phyloP scores from a whole-genome alignment of 805 yeast species.

The Saturnispora besseyi region DNA sequence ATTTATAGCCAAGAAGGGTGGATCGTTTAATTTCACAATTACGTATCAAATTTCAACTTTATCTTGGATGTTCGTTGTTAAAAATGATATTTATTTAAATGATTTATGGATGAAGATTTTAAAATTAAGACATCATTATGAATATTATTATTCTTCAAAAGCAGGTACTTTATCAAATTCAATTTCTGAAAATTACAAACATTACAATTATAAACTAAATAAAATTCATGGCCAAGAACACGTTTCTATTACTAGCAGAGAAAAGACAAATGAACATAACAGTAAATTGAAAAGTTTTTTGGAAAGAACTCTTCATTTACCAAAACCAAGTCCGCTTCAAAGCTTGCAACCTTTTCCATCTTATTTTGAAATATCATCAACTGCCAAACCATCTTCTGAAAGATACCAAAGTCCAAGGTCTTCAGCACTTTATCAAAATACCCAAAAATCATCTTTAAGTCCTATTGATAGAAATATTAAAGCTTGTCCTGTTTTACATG shows the following conservation, averaged over 20 bases:
- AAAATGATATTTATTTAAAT: constrained; percentile 48
- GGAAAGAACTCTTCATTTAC: constrained; percentile 20
- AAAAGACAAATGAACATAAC: constrained; percentile 25
- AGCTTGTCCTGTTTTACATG: constrained; percentile 3
- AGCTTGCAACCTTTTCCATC: background rate
- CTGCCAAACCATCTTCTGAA: background rate
- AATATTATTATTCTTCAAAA: constrained; percentile 27
- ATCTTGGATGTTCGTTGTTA: constrained; percentile 51
- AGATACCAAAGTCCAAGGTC: background rate
- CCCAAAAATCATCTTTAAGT: background rate
- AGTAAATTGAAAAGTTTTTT: constrained; percentile 26
- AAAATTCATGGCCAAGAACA: constrained; percentile 16
- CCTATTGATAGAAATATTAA: background rate
- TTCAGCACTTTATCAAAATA: background rate
- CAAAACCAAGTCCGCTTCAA: constrained; percentile 1
- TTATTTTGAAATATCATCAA: background rate
- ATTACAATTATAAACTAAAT: constrained; percentile 23
- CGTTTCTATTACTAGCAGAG: constrained; percentile 15
- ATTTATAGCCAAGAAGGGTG: constrained; percentile 29
- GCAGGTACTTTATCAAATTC: constrained; percentile 24
- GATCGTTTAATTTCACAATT: constrained; percentile 29
- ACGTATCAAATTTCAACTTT: constrained; percentile 37
- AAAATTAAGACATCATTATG: constrained; percentile 30
- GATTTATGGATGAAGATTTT: constrained; percentile 40
- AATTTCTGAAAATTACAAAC: constrained; percentile 24